Evolutionary conservation across 148 eudicot species (phyloP).

Genomic region (Amaranthus hypochondriacus): DNA sequence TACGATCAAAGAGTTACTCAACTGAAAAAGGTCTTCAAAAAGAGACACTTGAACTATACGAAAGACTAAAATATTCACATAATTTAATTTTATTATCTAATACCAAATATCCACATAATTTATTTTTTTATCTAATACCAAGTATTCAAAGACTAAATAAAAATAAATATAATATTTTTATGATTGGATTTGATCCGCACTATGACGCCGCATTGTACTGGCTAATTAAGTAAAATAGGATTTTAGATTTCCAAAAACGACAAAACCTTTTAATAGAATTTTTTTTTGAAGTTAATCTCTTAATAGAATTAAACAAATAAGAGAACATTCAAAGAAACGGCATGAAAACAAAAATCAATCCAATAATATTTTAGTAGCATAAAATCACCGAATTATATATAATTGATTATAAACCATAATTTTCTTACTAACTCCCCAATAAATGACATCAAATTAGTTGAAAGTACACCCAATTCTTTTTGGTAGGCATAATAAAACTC

Average conservation of each 20-base stretch:
- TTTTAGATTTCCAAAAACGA: constrained; percentile 3
- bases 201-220: background rate
- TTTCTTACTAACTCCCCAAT: background rate
- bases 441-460: background rate
- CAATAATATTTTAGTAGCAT: background rate
- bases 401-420: constrained; percentile 4
- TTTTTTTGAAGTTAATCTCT: background rate
- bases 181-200: constrained; percentile 11
- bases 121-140: no score
- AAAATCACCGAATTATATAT: constrained; percentile 23
- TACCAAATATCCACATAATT: no score
- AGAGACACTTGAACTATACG: no score
- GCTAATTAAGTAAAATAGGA: background rate
- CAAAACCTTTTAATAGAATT: background rate
- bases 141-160: no score
- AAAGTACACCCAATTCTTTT: no score
- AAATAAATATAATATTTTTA: no score
- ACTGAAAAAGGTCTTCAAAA: no score
- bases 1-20: no score
- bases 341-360: background rate
- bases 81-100: no score
- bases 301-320: background rate
- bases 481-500: no score
- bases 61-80: no score
- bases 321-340: constrained; percentile 4